Evolutionary conservation across 345 rosid genomes (phyloP), one percentile per base, ranked within the genome.

Genomic region (Citrus hindsii): DNA sequence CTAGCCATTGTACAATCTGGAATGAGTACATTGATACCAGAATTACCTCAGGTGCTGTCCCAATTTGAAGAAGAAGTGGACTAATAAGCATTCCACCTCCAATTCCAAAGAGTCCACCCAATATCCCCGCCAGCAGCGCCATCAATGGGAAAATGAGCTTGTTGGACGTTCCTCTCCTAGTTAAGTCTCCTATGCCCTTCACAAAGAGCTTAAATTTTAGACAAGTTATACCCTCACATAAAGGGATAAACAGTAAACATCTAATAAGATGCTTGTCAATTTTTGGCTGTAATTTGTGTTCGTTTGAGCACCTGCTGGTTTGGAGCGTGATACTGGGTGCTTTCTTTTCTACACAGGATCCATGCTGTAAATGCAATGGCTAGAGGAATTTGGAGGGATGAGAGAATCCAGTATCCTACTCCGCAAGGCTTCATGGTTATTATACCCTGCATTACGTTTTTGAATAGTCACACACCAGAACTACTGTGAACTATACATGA

Each of bases 71-170:
- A 66, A 95, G 99, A 80, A 95, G 97, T 24, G 92, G 98, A 77
- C 95, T 93, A 71, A 90, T 90, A 33, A 93, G 92, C 98, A 93
- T 92, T 53, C 95, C 98, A 5, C 99, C 97, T 60, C 99, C 99
- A 71, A 95, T 90, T 53, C 98, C 99, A 4, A 93, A 95, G 77
- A 91, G 84, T 76, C 99, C 97, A 21, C 97, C 99, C 71, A 95
- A 56, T 7, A 89, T 74, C 63, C 99, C 99, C 3, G 99, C 97
- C 75, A 89, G 33, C 6, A 93, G 80, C 16, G 97, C 93, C 94
- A 92, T 93, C 38, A 81, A 8, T 4, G 97, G 98, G 80, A 93
- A 90, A 25, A 83, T 78, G 69, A 85, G 65, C 79, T 79, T 82
- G 86, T 82, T 87, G 12, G 87, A 69, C 37, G 78, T 51, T 79